Percentiles rank a stretch among this genome's conserved stretches.
phyloP scores from a whole-genome alignment of 352 stramenopile genomes.

The Poterioochromonas sp. region DNA sequence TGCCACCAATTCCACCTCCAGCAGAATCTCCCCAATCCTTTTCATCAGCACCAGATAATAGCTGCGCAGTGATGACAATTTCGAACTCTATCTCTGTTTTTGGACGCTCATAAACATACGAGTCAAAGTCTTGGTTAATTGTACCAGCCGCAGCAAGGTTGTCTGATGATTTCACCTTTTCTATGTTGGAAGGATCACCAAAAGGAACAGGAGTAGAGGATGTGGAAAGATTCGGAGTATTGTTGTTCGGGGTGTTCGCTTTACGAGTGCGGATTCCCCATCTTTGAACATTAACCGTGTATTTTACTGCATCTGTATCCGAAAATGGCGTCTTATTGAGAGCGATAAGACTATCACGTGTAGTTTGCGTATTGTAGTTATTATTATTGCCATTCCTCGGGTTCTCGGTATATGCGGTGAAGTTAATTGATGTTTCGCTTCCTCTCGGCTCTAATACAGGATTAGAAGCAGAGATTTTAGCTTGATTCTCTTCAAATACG shows the following conservation, averaged over 20 bases:
- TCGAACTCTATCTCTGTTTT: slow-evolving; percentile 2
- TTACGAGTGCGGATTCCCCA: not conserved
- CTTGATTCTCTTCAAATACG: not conserved
- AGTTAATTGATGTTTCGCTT: not conserved
- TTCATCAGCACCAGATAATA: not conserved
- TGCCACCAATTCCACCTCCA: not conserved
- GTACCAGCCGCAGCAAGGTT: too few species aligned
- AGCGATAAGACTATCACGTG: not conserved
- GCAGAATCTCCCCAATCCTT: not conserved
- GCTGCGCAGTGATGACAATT: not conserved
- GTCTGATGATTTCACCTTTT: too few species aligned
- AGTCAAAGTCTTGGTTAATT: too few species aligned
- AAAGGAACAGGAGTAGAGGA: too few species aligned
- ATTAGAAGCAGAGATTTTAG: not conserved
- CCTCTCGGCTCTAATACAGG: slow-evolving; percentile 6
- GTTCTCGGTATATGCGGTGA: not conserved
- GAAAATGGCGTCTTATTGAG: not conserved
- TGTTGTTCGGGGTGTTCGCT: not conserved
- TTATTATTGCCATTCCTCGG: not conserved
- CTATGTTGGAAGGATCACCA: too few species aligned
- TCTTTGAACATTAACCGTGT: not conserved
- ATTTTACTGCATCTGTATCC: too few species aligned
- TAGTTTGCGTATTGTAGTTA: not conserved
- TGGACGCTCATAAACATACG: too few species aligned
- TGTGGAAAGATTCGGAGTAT: not conserved